Evolutionary conservation across 352 stramenopile species (phyloP).

Genomic region (Globisporangium carolinianum): DNA sequence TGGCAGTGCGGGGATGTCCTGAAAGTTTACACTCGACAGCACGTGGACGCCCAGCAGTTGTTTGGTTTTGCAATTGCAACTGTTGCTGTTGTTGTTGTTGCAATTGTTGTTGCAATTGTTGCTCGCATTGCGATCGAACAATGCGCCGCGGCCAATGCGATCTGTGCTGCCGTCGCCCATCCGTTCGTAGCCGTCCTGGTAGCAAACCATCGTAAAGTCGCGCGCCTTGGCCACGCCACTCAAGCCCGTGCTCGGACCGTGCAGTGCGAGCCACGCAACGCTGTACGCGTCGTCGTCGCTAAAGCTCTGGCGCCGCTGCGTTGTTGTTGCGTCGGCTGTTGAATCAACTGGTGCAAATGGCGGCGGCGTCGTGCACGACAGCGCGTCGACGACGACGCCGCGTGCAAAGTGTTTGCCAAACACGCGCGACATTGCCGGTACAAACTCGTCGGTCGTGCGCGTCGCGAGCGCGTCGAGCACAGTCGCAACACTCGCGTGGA

Average conservation of each 20-base stretch:
- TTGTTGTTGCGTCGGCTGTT: conserved; percentile 17
- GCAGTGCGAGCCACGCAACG: conserved; percentile 62
- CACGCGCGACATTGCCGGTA: conserved; percentile 49
- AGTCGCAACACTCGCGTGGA: conserved; percentile 32
- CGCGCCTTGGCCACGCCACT: conserved; percentile 29
- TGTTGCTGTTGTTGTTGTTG: background rate
- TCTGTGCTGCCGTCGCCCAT: conserved; percentile 20
- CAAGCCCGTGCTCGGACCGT: conserved; percentile 22
- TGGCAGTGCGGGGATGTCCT: conserved; percentile 46
- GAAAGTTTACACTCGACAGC: conserved; percentile 58
- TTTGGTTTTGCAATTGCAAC: no score
- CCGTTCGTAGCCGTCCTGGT: conserved; percentile 55
- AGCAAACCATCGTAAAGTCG: conserved; percentile 68
- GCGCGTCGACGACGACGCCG: conserved; percentile 49
- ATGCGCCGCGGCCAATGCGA: conserved; percentile 17
- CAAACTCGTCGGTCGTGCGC: conserved; percentile 33
- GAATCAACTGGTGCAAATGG: conserved; percentile 19
- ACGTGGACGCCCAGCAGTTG: conserved; percentile 47
- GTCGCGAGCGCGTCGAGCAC: conserved; percentile 45
- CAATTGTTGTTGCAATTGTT: no score
- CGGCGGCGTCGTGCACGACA: conserved; percentile 51
- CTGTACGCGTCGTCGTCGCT: conserved; percentile 61
- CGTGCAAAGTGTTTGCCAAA: conserved; percentile 50
- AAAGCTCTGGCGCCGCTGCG: conserved; percentile 21
- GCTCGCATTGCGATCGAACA: conserved; percentile 13